These are phyloP conservation scores for Aureobasidium leucospermi DNA, from an alignment of 2,329 filamentous ascomycete genomes.

Conservation along the genomic window DNA sequence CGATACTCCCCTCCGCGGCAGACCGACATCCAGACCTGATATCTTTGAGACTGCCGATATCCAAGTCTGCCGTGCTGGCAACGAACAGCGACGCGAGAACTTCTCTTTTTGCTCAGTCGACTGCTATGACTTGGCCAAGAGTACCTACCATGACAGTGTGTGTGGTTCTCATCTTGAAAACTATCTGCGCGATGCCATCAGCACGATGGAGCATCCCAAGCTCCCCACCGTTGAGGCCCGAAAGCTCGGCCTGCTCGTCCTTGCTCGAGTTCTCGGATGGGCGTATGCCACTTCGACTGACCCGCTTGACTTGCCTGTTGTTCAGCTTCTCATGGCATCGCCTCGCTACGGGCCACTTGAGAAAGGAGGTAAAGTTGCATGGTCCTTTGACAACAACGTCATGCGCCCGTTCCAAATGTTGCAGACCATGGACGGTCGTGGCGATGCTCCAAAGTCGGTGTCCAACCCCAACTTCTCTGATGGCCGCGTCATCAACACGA, in stretches of 20 bases:
- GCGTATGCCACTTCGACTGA: neutral
- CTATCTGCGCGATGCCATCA: neutral
- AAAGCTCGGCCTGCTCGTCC: constrained; percentile 2
- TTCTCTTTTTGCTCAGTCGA: constrained; percentile 11
- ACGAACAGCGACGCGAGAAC: neutral
- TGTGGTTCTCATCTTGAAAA: neutral
- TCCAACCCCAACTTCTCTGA: constrained; percentile 17
- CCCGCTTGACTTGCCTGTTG: constrained; percentile 12
- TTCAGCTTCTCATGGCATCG: constrained; percentile 3
- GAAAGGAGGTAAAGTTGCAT: neutral
- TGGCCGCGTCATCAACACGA: constrained; percentile 18
- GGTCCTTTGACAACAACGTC: constrained; percentile 19
- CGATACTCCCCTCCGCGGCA: neutral
- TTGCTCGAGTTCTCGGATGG: constrained; percentile 13
- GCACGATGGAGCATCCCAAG: neutral
- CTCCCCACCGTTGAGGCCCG: neutral
- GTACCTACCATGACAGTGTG: neutral
- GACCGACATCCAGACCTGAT: neutral
- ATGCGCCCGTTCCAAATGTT: constrained; percentile 15
- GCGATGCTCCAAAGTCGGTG: neutral
- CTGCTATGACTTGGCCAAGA: constrained; percentile 6
- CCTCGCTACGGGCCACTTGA: neutral
- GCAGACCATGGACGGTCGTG: constrained; percentile 15
- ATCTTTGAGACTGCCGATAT: constrained; percentile 6
- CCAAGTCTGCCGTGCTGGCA: constrained; percentile 7